Conservation (phyloP, 129 eudicot species). For the Mikania micrantha region DNA sequence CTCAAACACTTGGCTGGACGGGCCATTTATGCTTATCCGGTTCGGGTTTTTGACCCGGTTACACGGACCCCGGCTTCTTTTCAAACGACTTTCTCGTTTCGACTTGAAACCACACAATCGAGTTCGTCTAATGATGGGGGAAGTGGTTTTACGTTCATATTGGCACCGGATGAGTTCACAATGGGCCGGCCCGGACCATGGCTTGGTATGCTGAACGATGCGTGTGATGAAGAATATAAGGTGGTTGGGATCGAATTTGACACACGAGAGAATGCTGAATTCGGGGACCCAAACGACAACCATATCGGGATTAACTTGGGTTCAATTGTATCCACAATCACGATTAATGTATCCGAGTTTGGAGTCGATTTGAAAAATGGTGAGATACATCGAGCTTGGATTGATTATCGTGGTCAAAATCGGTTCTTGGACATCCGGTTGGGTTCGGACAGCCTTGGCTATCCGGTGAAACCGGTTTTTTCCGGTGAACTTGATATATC, state of each 20-base stretch:
- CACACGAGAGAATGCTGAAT: constrained; percentile 49
- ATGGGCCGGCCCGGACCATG: constrained; percentile 73
- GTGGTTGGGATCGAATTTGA: constrained; percentile 64
- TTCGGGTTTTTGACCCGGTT: constrained; percentile 51
- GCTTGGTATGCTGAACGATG: constrained; percentile 75
- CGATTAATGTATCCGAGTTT: constrained; percentile 39
- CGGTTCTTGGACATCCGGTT: constrained; percentile 40
- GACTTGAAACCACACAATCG: constrained; percentile 19
- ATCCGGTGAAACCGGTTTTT: constrained; percentile 32
- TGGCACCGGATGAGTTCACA: constrained; percentile 71
- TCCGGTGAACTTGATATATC: constrained; percentile 45
- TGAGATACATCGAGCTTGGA: constrained; percentile 42
- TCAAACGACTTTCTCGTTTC: constrained; percentile 62
- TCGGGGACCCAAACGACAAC: constrained; percentile 68
- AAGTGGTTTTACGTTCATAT: constrained; percentile 62
- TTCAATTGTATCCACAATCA: constrained; percentile 44
- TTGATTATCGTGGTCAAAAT: constrained; percentile 34
- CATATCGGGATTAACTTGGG: constrained; percentile 69
- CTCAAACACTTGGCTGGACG: constrained; percentile 48
- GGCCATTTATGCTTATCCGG: constrained; percentile 48
- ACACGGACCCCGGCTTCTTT: constrained; percentile 58
- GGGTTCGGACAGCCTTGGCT: constrained; percentile 25
- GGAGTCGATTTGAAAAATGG: constrained; percentile 57
- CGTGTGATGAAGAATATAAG: constrained; percentile 58
- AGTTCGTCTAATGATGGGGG: constrained; percentile 32